Evolutionary conservation across 164 flowering plant species (phyloP).

Genomic region (Vitis labrusca): DNA sequence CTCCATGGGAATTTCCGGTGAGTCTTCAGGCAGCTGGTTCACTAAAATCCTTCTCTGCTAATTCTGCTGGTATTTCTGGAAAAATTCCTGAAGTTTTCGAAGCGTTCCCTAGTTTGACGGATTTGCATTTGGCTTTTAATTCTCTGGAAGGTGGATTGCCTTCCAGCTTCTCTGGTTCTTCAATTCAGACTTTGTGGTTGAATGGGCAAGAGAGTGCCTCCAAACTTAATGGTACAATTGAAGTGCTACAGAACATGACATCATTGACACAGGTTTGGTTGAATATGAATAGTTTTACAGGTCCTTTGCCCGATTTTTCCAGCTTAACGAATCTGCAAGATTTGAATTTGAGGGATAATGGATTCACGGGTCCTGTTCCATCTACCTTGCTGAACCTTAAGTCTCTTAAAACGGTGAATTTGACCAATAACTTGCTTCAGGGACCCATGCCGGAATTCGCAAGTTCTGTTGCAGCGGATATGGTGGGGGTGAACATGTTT

Average conservation of each 20-base stretch:
- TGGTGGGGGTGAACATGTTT: conserved; percentile 40
- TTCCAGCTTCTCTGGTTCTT: conserved; percentile 24
- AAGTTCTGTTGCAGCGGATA: conserved; percentile 30
- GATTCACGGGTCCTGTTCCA: conserved; percentile 60
- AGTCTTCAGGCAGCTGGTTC: conserved; percentile 24
- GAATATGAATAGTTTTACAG: conserved; percentile 46
- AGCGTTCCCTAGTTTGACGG: conserved; percentile 23
- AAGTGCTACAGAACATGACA: conserved; percentile 52
- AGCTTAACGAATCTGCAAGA: conserved; percentile 19
- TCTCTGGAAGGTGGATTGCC: conserved; percentile 42
- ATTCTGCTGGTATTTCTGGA: conserved; percentile 34
- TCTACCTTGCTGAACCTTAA: conserved; percentile 27
- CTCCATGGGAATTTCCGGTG: conserved; percentile 42
- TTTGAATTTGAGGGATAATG: conserved; percentile 52
- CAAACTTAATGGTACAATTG: conserved; percentile 40
- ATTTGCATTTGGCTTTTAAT: conserved; percentile 35
- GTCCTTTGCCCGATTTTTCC: conserved; percentile 62
- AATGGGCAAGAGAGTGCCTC: conserved; percentile 36
- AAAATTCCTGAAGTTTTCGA: conserved; percentile 46
- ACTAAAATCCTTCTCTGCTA: conserved; percentile 42
- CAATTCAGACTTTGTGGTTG: conserved; percentile 39
- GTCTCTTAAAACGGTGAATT: conserved; percentile 36
- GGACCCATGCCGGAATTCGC: conserved; percentile 49
- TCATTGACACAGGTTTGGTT: conserved; percentile 40
- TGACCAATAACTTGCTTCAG: conserved; percentile 63